Evolutionary conservation across 768 basidiomycete species (phyloP).

Genomic region (Pisolithus microcarpus): DNA sequence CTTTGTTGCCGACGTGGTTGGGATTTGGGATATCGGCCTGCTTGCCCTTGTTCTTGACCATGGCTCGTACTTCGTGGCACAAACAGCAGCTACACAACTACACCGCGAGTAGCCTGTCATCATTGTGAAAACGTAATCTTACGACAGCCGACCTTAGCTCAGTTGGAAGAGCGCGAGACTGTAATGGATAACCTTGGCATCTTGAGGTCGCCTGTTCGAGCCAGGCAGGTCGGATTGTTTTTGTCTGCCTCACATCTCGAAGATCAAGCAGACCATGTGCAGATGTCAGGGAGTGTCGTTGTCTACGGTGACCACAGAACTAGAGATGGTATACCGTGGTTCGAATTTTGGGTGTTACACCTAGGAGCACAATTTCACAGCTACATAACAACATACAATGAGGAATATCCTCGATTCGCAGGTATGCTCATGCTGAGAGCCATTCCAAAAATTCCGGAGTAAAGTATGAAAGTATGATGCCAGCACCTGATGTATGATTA

Average conservation of each 20-base stretch:
- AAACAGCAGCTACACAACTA: too few species aligned
- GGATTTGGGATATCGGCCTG: constrained; percentile 47
- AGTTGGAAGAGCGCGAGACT: constrained; percentile 48
- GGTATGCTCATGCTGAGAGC: constrained; percentile 36
- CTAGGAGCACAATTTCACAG: background rate
- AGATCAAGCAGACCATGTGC: too few species aligned
- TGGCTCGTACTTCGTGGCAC: constrained; percentile 18
- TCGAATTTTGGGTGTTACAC: too few species aligned
- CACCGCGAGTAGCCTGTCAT: constrained; percentile 17
- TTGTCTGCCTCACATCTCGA: background rate
- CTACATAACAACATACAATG: background rate
- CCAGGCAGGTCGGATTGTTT: constrained; percentile 31
- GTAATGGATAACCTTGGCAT: constrained; percentile 29
- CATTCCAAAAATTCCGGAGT: constrained; percentile 95
- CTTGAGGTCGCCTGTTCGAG: constrained; percentile 42
- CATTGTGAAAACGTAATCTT: background rate
- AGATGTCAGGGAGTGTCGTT: too few species aligned
- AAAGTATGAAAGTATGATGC: constrained; percentile 89
- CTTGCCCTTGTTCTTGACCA: constrained; percentile 62
- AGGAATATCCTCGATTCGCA: background rate
- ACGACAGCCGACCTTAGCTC: constrained; percentile 26
- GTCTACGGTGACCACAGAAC: too few species aligned
- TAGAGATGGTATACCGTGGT: too few species aligned
- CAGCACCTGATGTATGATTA: constrained; percentile 57
- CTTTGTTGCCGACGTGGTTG: constrained; percentile 54